Conservation (phyloP, 768 basidiomycete species). For the Termitomyces sp. region DNA sequence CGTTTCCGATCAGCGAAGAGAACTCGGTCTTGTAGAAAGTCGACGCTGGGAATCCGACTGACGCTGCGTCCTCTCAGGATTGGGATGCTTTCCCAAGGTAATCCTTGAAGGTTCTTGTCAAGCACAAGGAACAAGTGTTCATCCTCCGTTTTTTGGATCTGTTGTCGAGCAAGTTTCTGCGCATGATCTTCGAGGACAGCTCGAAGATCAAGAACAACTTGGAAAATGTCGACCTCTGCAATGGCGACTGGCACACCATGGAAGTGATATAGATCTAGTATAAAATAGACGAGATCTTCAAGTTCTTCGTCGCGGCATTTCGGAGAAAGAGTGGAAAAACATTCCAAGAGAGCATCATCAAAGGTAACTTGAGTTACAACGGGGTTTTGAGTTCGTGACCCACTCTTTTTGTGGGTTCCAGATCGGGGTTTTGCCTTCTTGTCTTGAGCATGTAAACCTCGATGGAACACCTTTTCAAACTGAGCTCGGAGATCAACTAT, state of each 20-base stretch:
- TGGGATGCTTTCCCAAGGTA: slow-evolving; percentile 97
- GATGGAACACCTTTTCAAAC: slow-evolving; percentile 75
- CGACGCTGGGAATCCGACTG: slow-evolving; percentile 87
- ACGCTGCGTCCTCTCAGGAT: slow-evolving; percentile 79
- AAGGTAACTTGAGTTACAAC: slow-evolving; percentile 48
- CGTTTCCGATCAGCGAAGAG: slow-evolving; percentile 49
- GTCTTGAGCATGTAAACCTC: slow-evolving; percentile 56
- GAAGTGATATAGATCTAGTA: slow-evolving; percentile 92
- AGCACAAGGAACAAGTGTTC: slow-evolving; percentile 85
- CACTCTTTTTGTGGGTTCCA: slow-evolving; percentile 29
- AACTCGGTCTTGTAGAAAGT: slow-evolving; percentile 85
- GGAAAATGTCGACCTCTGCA: slow-evolving; percentile 89
- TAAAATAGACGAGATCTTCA: slow-evolving; percentile 92
- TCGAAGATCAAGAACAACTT: slow-evolving; percentile 85
- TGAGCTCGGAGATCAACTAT: slow-evolving; percentile 59
- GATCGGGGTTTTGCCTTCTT: slow-evolving; percentile 48
- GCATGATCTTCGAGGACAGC: slow-evolving; percentile 71
- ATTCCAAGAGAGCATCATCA: slow-evolving; percentile 75
- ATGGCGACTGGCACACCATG: slow-evolving; percentile 86
- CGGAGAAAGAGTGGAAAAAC: slow-evolving; percentile 80
- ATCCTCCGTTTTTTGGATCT: slow-evolving; percentile 35
- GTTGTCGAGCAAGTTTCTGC: slow-evolving; percentile 26
- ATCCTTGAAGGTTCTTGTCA: slow-evolving; percentile 82
- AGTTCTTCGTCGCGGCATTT: slow-evolving; percentile 90
- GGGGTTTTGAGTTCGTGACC: slow-evolving; percentile 28